A percentile compares a stretch with the other conserved stretches of the same genome.
phyloP scores from a whole-genome alignment of 2,329 filamentous ascomycete species.

The Ceratocystis colombiana region DNA sequence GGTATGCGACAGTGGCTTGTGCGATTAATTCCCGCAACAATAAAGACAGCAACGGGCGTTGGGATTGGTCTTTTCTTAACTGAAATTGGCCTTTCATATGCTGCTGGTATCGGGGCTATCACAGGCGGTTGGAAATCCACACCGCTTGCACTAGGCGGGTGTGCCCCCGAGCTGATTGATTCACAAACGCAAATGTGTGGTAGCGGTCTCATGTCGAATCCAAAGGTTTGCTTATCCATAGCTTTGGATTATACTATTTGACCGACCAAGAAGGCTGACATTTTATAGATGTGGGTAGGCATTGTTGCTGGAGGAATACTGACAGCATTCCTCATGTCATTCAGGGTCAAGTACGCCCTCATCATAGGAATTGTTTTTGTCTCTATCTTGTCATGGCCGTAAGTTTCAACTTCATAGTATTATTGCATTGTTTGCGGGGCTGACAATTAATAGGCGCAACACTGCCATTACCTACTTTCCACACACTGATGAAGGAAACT shows the following conservation, averaged over 20 bases:
- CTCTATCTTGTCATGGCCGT: slow-evolving; percentile 66
- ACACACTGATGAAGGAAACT: slow-evolving; percentile 51
- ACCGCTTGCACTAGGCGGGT: slow-evolving; percentile 68
- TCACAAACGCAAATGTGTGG: slow-evolving; percentile 41
- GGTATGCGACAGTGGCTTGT: slow-evolving; percentile 66
- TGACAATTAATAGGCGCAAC: slow-evolving; percentile 40
- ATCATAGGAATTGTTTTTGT: slow-evolving; percentile 63
- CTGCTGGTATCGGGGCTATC: slow-evolving; percentile 71
- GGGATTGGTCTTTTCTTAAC: slow-evolving; percentile 57
- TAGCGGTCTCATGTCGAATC: slow-evolving; percentile 62
- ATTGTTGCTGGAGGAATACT: slow-evolving; percentile 71
- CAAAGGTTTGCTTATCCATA: slow-evolving; percentile 44
- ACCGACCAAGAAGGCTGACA: slow-evolving; percentile 11
- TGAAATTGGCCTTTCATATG: slow-evolving; percentile 60
- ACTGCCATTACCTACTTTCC: slow-evolving; percentile 67
- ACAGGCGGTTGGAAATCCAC: slow-evolving; percentile 56
- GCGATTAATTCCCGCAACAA: slow-evolving; percentile 52
- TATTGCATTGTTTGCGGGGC: neutral
- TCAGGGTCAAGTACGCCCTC: slow-evolving; percentile 64
- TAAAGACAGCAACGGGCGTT: slow-evolving; percentile 56
- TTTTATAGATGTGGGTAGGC: slow-evolving; percentile 68
- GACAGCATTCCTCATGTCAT: slow-evolving; percentile 71
- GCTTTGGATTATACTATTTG: neutral
- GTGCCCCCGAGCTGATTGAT: slow-evolving; percentile 46
- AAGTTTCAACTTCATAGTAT: slow-evolving; percentile 31